Evolutionary conservation across 305 asterid species (phyloP).

Genomic region (Solanum hybrid): DNA sequence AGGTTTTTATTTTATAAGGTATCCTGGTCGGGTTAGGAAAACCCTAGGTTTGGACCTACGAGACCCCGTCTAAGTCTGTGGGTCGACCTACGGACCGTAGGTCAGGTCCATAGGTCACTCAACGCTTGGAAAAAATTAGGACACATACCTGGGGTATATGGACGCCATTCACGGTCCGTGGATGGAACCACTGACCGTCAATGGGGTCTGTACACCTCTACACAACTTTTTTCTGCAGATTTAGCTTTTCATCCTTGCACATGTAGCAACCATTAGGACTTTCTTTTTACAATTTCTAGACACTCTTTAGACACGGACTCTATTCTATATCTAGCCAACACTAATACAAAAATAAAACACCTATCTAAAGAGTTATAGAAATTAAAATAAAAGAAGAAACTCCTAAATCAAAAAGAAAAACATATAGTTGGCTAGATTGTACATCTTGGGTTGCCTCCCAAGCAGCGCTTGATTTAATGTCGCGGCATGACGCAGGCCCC

Average conservation of each 20-base stretch:
- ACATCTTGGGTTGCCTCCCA: background rate
- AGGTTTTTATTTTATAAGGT: background rate
- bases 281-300: background rate
- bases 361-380: background rate
- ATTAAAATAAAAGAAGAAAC: background rate
- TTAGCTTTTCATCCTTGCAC: background rate
- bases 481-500: background rate
- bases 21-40: background rate
- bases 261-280: background rate
- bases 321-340: background rate
- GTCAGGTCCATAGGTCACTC: background rate
- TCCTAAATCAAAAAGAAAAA: background rate
- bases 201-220: background rate
- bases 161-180: background rate
- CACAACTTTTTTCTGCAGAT: background rate
- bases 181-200: background rate
- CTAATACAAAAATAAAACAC: background rate
- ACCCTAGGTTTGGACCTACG: background rate
- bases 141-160: background rate
- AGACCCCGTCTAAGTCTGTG: background rate
- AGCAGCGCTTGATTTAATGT: background rate
- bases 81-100: background rate
- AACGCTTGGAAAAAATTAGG: background rate
- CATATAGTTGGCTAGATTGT: background rate
- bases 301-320: background rate